phyloP scores from a whole-genome alignment of 495 filamentous ascomycete species.

The Aspergillus saccharolyticus region DNA sequence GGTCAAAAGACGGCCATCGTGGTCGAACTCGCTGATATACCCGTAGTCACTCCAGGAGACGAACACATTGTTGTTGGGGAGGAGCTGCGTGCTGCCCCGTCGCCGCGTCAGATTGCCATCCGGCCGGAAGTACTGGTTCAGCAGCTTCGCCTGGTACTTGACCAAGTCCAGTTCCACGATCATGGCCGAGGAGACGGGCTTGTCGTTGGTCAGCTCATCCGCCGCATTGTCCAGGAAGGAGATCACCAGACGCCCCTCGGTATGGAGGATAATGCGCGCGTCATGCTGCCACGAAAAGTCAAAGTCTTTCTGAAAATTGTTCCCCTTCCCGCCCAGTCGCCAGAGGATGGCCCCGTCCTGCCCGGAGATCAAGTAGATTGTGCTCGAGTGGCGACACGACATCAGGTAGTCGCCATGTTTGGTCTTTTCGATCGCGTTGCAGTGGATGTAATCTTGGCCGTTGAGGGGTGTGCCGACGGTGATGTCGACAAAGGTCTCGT shows the following conservation, averaged over 20 bases:
- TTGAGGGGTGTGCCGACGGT: neutral
- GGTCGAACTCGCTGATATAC: slow-evolving; percentile 42
- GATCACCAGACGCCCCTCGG: slow-evolving; percentile 29
- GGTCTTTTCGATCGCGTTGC: slow-evolving; percentile 25
- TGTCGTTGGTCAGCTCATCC: slow-evolving; percentile 26
- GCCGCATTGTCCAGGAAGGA: slow-evolving; percentile 43
- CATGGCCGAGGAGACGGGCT: slow-evolving; percentile 37
- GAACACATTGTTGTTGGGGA: slow-evolving; percentile 42
- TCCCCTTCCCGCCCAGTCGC: slow-evolving; percentile 41
- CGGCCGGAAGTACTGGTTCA: slow-evolving; percentile 25
- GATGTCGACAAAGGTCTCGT: slow-evolving; percentile 10
- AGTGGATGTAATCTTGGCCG: slow-evolving; percentile 27
- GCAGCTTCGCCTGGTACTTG: slow-evolving; percentile 31
- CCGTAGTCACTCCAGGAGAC: slow-evolving; percentile 47
- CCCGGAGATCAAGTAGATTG: slow-evolving; percentile 48
- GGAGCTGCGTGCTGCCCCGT: slow-evolving; percentile 48
- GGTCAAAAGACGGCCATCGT: slow-evolving; percentile 39
- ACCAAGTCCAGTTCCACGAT: slow-evolving; percentile 41
- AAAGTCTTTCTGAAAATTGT: slow-evolving; percentile 24
- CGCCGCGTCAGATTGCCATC: slow-evolving; percentile 36
- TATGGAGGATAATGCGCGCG: slow-evolving; percentile 37
- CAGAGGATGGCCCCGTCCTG: slow-evolving; percentile 48
- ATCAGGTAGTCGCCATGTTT: slow-evolving; percentile 44
- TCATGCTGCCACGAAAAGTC: slow-evolving; percentile 49
- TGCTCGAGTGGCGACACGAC: slow-evolving; percentile 43